Evolutionary conservation across 2,329 filamentous ascomycete genomes (phyloP), one percentile per base, ranked within the genome.

Genomic region (Acarospora socialis): DNA sequence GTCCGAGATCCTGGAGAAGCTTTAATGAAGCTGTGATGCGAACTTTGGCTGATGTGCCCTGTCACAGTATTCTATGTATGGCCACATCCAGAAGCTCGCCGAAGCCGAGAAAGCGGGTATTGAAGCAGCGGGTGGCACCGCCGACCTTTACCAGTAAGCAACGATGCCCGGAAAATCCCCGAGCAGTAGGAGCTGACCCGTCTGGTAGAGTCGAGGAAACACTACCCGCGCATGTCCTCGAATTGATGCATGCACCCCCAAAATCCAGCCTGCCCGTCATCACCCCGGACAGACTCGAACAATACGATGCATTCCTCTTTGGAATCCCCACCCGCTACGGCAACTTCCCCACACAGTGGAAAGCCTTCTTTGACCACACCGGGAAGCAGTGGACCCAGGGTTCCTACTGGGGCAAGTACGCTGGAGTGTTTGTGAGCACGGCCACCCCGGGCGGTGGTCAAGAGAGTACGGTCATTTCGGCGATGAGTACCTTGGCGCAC

Each of bases 51-150:
- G n/a, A n/a, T n/a, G n/a, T n/a, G n/a, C n/a, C n/a, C n/a, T n/a
- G n/a, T n/a, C n/a, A n/a, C n/a, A 90, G 81, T 92, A 92, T 66
- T 92, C 83, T 45, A 81, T 84, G 72, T 92, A 90, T 63, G 87
- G 90, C 61, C 86, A 94, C 63, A 78, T 94, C 60, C 64, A 69
- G 60, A 62, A 75, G 53, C 59, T 94, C 48, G 90, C 87, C 50
- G 75, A 90, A 57, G 83, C 84, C 42, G 86, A 95, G 67, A 81
- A 86, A 68, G 74, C 70, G 51, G 90, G 90, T 53, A 81, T 94
- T 51, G 77, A 86, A 63, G 73, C 77, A 51, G 84, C 83, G 42
- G 90, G 90, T 43, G 86, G 86, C 43, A 62, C 66, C 26, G 83
- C 66, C 59, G 80, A 87, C 50, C 54, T 95, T 53, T 93, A 66